Evolutionary conservation across 192 early-diverging fungal species (phyloP).

Genomic region (Rhizophagus sp.): DNA sequence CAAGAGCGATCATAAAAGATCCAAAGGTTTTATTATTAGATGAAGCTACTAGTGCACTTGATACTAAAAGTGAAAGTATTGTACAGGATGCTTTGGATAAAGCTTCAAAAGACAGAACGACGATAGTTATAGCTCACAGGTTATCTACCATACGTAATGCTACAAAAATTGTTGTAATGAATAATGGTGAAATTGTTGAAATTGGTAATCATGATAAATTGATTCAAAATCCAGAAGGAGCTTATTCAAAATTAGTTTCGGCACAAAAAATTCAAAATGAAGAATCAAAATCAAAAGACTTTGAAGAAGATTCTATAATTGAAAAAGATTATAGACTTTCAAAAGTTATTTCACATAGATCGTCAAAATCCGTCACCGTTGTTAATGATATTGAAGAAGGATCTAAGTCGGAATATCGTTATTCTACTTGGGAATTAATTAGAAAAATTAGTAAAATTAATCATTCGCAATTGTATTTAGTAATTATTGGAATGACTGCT

Average conservation of each 20-base stretch:
- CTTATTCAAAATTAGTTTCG: conserved; percentile 57
- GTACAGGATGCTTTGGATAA: conserved; percentile 81
- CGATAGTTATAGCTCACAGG: conserved; percentile 83
- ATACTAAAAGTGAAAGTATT: conserved; percentile 71
- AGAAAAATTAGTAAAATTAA: too few species aligned
- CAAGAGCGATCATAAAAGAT: conserved; percentile 87
- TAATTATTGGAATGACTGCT: too few species aligned
- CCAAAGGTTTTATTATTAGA: conserved; percentile 85
- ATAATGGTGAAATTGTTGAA: conserved; percentile 63
- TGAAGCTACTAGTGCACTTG: conserved; percentile 89
- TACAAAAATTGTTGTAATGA: conserved; percentile 79
- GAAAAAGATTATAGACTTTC: background rate
- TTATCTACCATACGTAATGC: conserved; percentile 83
- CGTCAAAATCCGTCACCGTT: too few species aligned
- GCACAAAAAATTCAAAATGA: conserved; percentile 51
- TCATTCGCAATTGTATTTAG: too few species aligned
- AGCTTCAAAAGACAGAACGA: conserved; percentile 71
- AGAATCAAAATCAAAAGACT: background rate
- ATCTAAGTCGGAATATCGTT: too few species aligned
- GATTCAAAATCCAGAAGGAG: conserved; percentile 47
- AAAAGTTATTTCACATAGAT: background rate
- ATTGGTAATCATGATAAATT: conserved; percentile 74
- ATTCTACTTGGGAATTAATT: too few species aligned
- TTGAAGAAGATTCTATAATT: background rate
- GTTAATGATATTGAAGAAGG: background rate